Evolutionary conservation across 1,284 basidiomycete genomes (phyloP), one percentile per base, ranked within the genome.

Genomic region (Irpex sp.): DNA sequence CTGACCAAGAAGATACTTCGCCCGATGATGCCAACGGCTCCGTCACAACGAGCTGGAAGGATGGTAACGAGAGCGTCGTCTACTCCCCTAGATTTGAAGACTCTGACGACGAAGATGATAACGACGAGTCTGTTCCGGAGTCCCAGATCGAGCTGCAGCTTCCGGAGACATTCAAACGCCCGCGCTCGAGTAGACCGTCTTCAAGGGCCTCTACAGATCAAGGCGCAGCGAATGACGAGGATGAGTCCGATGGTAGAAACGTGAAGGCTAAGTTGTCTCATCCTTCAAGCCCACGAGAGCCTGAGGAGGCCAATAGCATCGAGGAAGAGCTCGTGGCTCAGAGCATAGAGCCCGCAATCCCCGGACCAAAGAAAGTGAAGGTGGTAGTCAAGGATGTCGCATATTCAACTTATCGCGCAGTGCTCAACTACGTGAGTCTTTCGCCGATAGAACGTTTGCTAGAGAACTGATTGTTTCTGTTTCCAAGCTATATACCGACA

Each of bases 401-500:
- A 1, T 95, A 93, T 74, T 79, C 84, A 5, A 95, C 94, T 0
- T 96, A 94, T 75, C 87, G 83, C 71, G 90, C 93, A 0, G 82
- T 95, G 43, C 79, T 95, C 11, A 94, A 93, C 77, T 95, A 92
- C 75, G 92, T 92, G 66, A 73, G 85, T 15, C 39, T 46, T 46
- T n/a, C 11, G 5, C 39, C 13, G 39, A 11, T 11, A 46, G 3
- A 1, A 46, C 11, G 5, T 15, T 46, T 2, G 39, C 1, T 2
- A 13, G 39, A 11, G 7, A n/a, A 6, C 39, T 46, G 13, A 46
- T 13, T 6, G 5, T 33, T 33, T 6, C 8, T 31, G n/a, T 19
- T 55, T 35, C 31, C 35, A 67, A 93, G 91, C 79, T 95, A 43
- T 95, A 95, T 72, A 95, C 94, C 15, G 92, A 95, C 70, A 84